phyloP scores from a whole-genome alignment of 2,329 filamentous ascomycete genomes.

The Orbilia ellipsospora region DNA sequence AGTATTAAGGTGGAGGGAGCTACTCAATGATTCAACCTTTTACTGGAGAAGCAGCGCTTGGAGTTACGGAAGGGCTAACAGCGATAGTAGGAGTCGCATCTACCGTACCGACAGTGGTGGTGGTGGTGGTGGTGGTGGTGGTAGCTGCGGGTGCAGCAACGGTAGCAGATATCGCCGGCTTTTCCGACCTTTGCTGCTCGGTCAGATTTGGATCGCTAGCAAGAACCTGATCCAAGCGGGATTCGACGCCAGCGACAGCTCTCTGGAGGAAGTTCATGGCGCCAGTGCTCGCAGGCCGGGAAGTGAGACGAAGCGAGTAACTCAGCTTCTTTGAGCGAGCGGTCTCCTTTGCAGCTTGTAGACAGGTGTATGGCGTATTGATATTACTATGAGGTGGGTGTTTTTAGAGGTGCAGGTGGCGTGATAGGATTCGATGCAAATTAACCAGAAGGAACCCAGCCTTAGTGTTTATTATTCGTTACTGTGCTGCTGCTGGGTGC shows the following conservation, averaged over 20 bases:
- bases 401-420: not conserved
- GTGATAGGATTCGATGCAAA: not conserved
- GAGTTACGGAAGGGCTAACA: constrained; percentile 2
- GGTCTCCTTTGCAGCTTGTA: not conserved
- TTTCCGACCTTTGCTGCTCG: constrained; percentile 60
- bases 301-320: not conserved
- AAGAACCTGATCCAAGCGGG: constrained; percentile 88
- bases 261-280: constrained; percentile 76
- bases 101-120: not conserved
- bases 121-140: constrained; percentile 4
- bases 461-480: not conserved
- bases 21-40: constrained; percentile 23
- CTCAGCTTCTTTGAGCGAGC: too few relatives aligned
- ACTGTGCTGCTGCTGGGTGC: not conserved
- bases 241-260: constrained; percentile 93
- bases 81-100: constrained; percentile 9
- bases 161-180: constrained; percentile 60
- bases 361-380: not conserved
- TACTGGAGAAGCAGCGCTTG: not conserved
- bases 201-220: constrained; percentile 72
- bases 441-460: not conserved
- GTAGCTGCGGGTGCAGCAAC: not conserved
- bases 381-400: not conserved
- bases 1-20: not conserved
- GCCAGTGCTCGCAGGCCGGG: not conserved